Conservation (phyloP, 495 filamentous ascomycete species). For the Aspergillus homomorphus region DNA sequence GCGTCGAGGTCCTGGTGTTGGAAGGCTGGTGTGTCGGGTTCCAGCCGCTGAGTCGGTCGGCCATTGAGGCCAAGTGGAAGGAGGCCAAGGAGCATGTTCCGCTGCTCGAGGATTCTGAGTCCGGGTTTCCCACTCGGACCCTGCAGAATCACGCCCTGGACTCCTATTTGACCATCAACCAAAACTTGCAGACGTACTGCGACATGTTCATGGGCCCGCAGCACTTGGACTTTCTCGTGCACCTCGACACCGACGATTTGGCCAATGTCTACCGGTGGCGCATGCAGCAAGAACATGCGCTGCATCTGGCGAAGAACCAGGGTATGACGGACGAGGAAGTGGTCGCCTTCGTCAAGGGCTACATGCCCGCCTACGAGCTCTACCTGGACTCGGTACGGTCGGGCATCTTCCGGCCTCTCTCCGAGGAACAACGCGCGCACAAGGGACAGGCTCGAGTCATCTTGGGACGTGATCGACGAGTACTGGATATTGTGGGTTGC, state of each 20-base stretch:
- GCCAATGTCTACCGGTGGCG: slow-evolving; percentile 2
- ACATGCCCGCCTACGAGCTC: slow-evolving; percentile 1
- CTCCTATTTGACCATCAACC: not conserved
- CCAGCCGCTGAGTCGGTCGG: not conserved
- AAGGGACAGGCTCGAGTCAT: not conserved
- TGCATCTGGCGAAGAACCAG: not conserved
- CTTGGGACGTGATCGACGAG: not conserved
- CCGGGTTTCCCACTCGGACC: not conserved
- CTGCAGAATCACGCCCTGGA: not conserved
- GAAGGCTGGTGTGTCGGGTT: slow-evolving; percentile 2
- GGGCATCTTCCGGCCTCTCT: not conserved
- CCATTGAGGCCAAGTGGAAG: not conserved
- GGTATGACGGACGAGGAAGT: slow-evolving; percentile 1
- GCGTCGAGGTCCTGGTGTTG: not conserved
- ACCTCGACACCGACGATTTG: slow-evolving; percentile 1
- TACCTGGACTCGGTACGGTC: not conserved
- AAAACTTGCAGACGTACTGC: not conserved
- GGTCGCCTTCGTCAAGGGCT: not conserved
- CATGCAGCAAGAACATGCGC: slow-evolving; percentile 1
- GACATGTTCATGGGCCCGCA: not conserved
- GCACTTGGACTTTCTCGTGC: not conserved
- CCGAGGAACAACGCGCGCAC: not conserved
- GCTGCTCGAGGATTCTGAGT: not conserved
- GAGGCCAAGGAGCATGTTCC: not conserved
- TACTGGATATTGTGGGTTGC: not conserved